Evolutionary conservation across 2,329 filamentous ascomycete species (phyloP).

Genomic region (Alternaria atra): DNA sequence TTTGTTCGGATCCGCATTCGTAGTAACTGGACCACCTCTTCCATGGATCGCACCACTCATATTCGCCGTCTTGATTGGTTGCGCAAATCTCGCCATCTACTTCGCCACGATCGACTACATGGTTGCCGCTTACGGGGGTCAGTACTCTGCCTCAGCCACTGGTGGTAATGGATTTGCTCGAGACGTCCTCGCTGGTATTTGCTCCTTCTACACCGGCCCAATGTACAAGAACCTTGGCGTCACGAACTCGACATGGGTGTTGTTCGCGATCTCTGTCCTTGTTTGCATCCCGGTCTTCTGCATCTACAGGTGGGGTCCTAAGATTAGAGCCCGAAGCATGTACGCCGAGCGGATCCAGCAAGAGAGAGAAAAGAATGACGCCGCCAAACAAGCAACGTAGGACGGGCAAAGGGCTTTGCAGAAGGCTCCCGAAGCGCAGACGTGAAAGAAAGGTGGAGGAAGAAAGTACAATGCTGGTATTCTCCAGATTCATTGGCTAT

Average conservation of each 20-base stretch:
- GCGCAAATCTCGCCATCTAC: constrained; percentile 75
- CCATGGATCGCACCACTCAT: constrained; percentile 66
- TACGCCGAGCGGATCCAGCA: constrained; percentile 35
- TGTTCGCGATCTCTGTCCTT: constrained; percentile 60
- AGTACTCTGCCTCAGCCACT: constrained; percentile 76
- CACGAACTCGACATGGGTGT: constrained; percentile 48
- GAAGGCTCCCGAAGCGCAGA: background rate
- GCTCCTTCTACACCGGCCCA: constrained; percentile 64
- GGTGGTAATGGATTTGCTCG: constrained; percentile 79
- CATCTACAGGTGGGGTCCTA: constrained; percentile 65
- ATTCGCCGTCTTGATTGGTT: constrained; percentile 66
- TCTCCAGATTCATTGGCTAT: background rate
- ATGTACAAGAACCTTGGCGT: constrained; percentile 43
- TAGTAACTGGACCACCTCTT: constrained; percentile 65
- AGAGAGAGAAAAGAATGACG: constrained; percentile 30
- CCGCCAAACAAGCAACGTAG: constrained; percentile 8
- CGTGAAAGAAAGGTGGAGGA: background rate
- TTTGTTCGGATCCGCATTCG: constrained; percentile 73
- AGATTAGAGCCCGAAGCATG: constrained; percentile 55
- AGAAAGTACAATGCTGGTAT: background rate
- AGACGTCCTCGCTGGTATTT: constrained; percentile 76
- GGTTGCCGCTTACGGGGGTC: constrained; percentile 74
- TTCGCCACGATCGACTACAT: constrained; percentile 83
- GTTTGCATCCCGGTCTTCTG: constrained; percentile 64
- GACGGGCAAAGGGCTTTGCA: background rate